phyloP scores from a whole-genome alignment of 129 eudicot species.

The Logfia minima region DNA sequence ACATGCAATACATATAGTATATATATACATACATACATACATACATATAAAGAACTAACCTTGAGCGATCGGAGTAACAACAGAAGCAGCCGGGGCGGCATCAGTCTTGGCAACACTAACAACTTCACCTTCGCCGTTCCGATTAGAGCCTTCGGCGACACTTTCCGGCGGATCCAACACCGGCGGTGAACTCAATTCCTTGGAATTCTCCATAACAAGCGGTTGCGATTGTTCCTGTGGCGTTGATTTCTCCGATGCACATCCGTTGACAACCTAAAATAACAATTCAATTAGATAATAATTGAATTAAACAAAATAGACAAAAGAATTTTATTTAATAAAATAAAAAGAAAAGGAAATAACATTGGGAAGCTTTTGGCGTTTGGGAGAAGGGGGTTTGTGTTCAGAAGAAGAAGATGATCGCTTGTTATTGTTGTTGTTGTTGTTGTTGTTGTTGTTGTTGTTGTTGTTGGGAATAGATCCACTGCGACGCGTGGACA shows the following conservation, averaged over 20 bases:
- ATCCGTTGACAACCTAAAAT: slow-evolving; percentile 50
- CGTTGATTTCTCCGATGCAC: slow-evolving; percentile 56
- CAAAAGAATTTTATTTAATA: not conserved
- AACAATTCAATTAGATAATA: not conserved
- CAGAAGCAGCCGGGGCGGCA: slow-evolving; percentile 49
- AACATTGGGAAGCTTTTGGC: slow-evolving; percentile 49
- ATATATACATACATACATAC: not conserved
- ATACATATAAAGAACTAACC: slow-evolving; percentile 14
- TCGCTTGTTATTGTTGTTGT: slow-evolving; percentile 42
- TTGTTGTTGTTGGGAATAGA: slow-evolving; percentile 50
- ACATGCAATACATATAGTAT: slow-evolving; percentile 10
- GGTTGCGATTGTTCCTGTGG: slow-evolving; percentile 24
- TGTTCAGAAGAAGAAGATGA: slow-evolving; percentile 68
- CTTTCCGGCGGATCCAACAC: slow-evolving; percentile 53
- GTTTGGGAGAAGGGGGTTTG: slow-evolving; percentile 73
- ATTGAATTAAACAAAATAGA: not conserved
- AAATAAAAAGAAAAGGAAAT: slow-evolving; percentile 5
- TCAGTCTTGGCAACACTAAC: slow-evolving; percentile 36
- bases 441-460: no score
- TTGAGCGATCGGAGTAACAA: slow-evolving; percentile 52
- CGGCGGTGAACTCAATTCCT: slow-evolving; percentile 42
- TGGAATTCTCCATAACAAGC: slow-evolving; percentile 47
- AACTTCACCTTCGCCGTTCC: slow-evolving; percentile 33
- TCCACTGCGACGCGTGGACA: slow-evolving; percentile 92
- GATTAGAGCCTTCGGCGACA: slow-evolving; percentile 24